These are phyloP conservation scores for Lodderomyces metapsilosis DNA, from an alignment of 1,139 yeast genomes.

Conservation along the genomic window DNA sequence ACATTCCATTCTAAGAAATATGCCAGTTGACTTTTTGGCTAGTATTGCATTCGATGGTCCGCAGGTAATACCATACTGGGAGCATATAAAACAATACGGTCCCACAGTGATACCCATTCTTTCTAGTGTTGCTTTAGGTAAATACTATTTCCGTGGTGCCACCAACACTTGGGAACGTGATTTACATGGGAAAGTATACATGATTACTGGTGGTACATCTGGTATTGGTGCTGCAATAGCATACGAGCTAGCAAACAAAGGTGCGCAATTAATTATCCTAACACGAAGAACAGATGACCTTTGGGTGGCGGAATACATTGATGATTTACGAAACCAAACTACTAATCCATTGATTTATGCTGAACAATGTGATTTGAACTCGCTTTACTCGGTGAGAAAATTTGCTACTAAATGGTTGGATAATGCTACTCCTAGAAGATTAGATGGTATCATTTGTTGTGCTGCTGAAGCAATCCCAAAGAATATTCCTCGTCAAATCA, in stretches of 20 bases:
- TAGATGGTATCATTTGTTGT: constrained; percentile 85
- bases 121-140: constrained; percentile 41
- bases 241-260: constrained; percentile 68
- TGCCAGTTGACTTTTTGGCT: constrained; percentile 84
- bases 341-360: constrained; percentile 78
- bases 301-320: constrained; percentile 79
- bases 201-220: constrained; percentile 80
- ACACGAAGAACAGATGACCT: constrained; percentile 63
- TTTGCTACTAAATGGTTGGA: constrained; percentile 96
- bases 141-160: constrained; percentile 76
- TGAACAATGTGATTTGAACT: constrained; percentile 79
- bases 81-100: constrained; percentile 49
- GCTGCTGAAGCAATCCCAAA: constrained; percentile 79
- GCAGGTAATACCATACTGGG: constrained; percentile 67
- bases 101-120: constrained; percentile 48
- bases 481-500: constrained; percentile 56
- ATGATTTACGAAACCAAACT: constrained; percentile 69
- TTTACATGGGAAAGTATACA: constrained; percentile 84
- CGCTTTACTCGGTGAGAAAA: constrained; percentile 74
- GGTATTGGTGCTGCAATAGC: constrained; percentile 84
- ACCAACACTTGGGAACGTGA: constrained; percentile 88
- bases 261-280: constrained; percentile 83
- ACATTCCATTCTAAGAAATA: constrained; percentile 24
- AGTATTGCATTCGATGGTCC: constrained; percentile 70
- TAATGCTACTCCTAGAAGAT: constrained; percentile 82